Base-by-base conservation (phyloP, 768 basidiomycete species). In the Calocera cornea region DNA sequence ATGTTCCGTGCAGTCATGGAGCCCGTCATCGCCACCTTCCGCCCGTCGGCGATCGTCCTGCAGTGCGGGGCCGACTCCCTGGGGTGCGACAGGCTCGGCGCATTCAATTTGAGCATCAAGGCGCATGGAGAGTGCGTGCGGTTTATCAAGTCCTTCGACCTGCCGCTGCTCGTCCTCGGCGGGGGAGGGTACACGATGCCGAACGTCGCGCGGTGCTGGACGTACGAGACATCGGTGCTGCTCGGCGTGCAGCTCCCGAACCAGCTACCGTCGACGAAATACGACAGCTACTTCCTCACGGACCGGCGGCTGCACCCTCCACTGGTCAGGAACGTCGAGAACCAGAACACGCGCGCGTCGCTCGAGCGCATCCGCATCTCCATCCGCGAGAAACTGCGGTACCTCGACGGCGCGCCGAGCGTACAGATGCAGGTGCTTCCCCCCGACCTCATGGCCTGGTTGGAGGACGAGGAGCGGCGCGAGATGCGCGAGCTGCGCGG, bases 121-220 rank as follows among this genome's bases (percentile, higher is more conserved):
- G 95, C 95, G 0, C 95, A 99, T 72, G 95, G 97, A 22, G 95
- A 98, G 78, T 99, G 95, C 75, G 94, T 99, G 34, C 88, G 95
- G 74, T 98, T 95, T 75, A 93, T 99, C 64, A 87, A 95, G 69
- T 88, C 88, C 70, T 98, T 90, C 78, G 86, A 87, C 72, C 84
- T 98, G 1, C 95, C 95, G 1, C 79, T 98, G 16, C 81, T 99
- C 19, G 89, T 98, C 34, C 76, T 99, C 5, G 95, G 95, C 44
- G 95, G 95, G 1, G 95, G 95, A 2, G 95, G 95, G 0, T 99
- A 99, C 77, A 94, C 93, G 2, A 90, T 97, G 76, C 90, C 93
- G 74, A 95, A 95, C 74, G 97, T 99, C 71, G 89, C 90, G 54
- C 86, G 95, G n/a, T 99, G 95, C 75, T 99, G 95, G 95, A 88